Conservation (phyloP, 129 eudicot species). For the Tanacetum coccineum region DNA sequence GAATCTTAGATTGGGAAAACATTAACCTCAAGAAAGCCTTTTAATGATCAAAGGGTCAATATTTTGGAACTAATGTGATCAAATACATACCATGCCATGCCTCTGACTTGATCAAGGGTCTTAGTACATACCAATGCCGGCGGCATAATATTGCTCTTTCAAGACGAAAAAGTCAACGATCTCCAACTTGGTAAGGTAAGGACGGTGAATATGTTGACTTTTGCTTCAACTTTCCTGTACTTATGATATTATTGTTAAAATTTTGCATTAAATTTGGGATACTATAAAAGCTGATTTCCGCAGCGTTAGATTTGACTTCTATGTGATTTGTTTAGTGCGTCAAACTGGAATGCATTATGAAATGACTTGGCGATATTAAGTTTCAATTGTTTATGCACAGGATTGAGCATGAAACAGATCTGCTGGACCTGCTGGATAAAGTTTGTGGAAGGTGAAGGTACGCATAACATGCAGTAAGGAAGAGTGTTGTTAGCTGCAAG, state of each 20-base stretch:
- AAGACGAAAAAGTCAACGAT: constrained; percentile 65
- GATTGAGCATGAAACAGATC: constrained; percentile 82
- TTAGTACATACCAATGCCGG: constrained; percentile 74
- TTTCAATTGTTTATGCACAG: constrained; percentile 18
- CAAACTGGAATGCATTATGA: neutral
- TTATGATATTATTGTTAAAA: no score
- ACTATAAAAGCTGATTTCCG: no score
- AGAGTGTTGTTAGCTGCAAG: constrained; percentile 68
- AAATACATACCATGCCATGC: constrained; percentile 79
- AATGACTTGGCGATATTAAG: neutral
- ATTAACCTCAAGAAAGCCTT: no score
- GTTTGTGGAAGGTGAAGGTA: constrained; percentile 80
- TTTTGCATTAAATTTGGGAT: no score
- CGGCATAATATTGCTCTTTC: constrained; percentile 65
- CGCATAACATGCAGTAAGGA: constrained; percentile 68
- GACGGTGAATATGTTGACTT: constrained; percentile 63
- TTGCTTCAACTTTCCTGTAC: no score
- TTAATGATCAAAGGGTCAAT: no score
- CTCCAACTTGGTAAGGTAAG: constrained; percentile 72
- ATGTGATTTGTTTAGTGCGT: no score
- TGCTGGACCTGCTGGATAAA: constrained; percentile 84
- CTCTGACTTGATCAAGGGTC: constrained; percentile 71
- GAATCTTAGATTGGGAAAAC: no score
- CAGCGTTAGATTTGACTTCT: no score
- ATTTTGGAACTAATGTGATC: constrained; percentile 69